Base-by-base conservation (phyloP, 371 early-diverging fungal genomes). In the Dentiscutata heterogama region DNA sequence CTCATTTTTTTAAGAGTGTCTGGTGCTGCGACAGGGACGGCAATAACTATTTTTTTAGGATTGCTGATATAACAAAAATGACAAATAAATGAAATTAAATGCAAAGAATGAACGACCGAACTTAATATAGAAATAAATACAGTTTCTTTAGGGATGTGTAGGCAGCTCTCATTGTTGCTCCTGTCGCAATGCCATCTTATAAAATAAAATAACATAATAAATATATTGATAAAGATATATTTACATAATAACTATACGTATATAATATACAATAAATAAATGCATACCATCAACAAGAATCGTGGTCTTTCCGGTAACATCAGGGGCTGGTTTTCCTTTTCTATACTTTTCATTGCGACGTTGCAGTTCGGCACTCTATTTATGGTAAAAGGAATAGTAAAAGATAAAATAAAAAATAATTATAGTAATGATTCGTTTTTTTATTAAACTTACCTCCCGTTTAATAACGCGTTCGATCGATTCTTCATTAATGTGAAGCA, bases 141-240 rank as follows among this genome's bases (percentile, higher is more conserved):
- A 73, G 10, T 73, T 35, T 31, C 20, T 72, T 71, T 22, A 81
- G 6, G 14, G 72, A 68, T 27, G 27, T 58, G 60, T 58, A 56
- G 14, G 75, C 74, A 14, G 60, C 81, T 7, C 53, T n/a, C 81
- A 81, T 81, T 27, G 81, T 81, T 31, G 81, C 81, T 1, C 81
- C 81, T 46, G 81, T 81, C 18, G 81, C 81, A 60, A 81, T 81
- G 10, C 81, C 81, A 58, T 81, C 73, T 72, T 25, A 18, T 71
- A 74, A 46, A 31, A 35, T 31, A 53, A 20, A 35, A 46, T 35
- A 35, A 35, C 35, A 35, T 35, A 35, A 35, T 35, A 35, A 35
- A 35, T 27, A 22, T 14, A 35, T 35, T 35, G 2, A 35, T 35
- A 35, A 4, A 35, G 2, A 35, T 35, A 35, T 35, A 35, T 35